Evolutionary conservation across 164 flowering plant species (phyloP), one percentile per base, ranked within the genome.

Genomic region (Vitis rupestris): DNA sequence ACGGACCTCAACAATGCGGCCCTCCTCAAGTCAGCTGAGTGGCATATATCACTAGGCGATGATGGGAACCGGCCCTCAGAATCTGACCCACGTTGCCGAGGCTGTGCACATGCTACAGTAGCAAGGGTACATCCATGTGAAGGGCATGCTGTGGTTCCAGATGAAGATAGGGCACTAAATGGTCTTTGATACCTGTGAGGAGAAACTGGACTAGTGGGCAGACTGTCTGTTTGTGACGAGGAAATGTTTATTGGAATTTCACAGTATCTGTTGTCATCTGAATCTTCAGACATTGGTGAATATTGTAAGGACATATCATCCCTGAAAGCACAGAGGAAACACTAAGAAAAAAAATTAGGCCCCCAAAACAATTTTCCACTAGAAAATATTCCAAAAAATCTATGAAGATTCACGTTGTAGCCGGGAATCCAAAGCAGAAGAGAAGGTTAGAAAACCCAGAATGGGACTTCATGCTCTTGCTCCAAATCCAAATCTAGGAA

Each of bases 31-130:
- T 91, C 98, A 66, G 92, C 92, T n/a, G 98, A 88, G 84, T 93
- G 99, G 76, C 97, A 93, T 71, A 95, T 87, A 71, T 95, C 99
- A 69, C 97, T 93, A 19, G 98, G 98, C n/a, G 99, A 95, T 27
- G 98, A 91, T 31, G 98, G 98, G 73, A 95, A 84, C 37, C 97
- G 81, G 9, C 97, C 88, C 64, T 93, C 99, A n/a, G 91, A 81
- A 69, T 95, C 99, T 27, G 96, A 84, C 61, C 88, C 84, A 14
- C 97, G 84, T 65, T 85, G 94, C 9, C 94, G 93, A 11, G 90
- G 76, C 67, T 87, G 94, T 50, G 92, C 73, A 58, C 75, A 72
- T 50, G 88, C 62, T 5, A 63, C 67, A 23, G 80, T 27, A 61
- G 76, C 12, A 44, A 75, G 63, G 10, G 70, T 51, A 63, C 76